Base-by-base conservation (phyloP, 202 grass and related monocot species). In the Carex sylvatica region DNA sequence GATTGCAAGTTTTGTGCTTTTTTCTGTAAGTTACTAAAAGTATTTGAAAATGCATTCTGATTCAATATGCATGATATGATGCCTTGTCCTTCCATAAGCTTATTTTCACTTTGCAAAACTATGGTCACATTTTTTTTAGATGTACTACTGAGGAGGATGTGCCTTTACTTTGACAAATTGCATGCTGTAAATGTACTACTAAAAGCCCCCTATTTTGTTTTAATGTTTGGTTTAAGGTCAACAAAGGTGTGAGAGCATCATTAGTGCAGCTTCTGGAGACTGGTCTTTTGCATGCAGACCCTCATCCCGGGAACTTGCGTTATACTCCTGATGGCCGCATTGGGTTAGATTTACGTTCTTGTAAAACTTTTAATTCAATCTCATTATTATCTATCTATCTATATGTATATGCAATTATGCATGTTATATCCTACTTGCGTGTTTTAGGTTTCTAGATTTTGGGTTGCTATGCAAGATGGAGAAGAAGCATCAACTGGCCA, bases 391-490 rank as follows among this genome's bases (percentile, higher is more conserved):
- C 5, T 53, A 81, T 49, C 46, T 49, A 49, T 49, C 12, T 49
- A 11, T 1, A 42, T 63, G 10, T 52, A 84, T 83, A 42, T 78
- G 88, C 38, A 40, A 40, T 40, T 61, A 30, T 54, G 10, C 47
- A 58, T 2, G 51, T 73, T 30, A 67, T 44, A 36, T 71, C 51
- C 9, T 85, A 61, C 49, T 52, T 84, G 7, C 73, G 74, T 69
- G 72, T 84, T 78, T 63, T 82, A 98, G 95, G 89, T 94, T 98
- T 91, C 88, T 98, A 65, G 95, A 98, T 91, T 98, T 98, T 91
- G 95, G 92, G 84, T 91, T 95, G 80, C 92, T 98, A 78, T 98
- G 95, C 64, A 58, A 82, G 80, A 95, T 98, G 95, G 95, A 98
- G 87, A 93, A 89, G 89, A 94, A 88, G 84, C 95, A 98, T 87